Evolutionary conservation across 768 basidiomycete genomes (phyloP).

Genomic region (Tulasnella calospora): DNA sequence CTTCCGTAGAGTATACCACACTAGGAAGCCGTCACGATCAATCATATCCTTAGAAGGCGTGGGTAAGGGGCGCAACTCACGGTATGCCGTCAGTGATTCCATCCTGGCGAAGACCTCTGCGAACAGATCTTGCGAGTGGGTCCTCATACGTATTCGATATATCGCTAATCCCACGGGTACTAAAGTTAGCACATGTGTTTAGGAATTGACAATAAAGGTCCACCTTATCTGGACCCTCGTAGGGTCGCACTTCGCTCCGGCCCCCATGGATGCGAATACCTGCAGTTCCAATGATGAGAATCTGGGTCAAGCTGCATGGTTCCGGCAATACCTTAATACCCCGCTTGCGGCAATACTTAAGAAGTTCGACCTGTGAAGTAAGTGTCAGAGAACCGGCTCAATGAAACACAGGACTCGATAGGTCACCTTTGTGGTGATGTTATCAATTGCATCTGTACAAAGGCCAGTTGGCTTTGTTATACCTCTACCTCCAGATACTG

Average conservation of each 20-base stretch:
- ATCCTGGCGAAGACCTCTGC: conserved; percentile 49
- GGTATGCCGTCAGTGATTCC: conserved; percentile 42
- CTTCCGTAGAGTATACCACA: conserved; percentile 94
- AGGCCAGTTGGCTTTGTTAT: not conserved
- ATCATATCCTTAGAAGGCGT: not conserved
- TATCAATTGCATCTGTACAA: conserved; percentile 86
- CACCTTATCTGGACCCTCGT: conserved; percentile 82
- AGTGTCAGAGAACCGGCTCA: not conserved
- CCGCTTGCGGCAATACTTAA: conserved; percentile 79
- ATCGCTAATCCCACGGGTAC: conserved; percentile 49
- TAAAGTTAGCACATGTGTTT: not conserved
- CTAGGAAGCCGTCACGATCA: conserved; percentile 50
- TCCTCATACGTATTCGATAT: conserved; percentile 91
- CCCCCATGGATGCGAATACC: conserved; percentile 97
- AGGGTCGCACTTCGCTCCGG: conserved; percentile 90
- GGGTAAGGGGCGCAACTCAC: conserved; percentile 33
- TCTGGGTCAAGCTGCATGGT: not conserved
- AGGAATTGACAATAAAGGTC: conserved; percentile 5
- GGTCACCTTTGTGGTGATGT: conserved; percentile 77
- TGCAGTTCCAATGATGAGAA: conserved; percentile 32
- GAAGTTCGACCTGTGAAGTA: conserved; percentile 60
- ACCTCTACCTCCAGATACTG: not conserved
- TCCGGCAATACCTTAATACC: conserved; percentile 59
- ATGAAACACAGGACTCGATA: not conserved
- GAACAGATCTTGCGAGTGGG: conserved; percentile 86